Base-by-base conservation (phyloP, 1,284 basidiomycete species). In the Irpex rosettiformis region DNA sequence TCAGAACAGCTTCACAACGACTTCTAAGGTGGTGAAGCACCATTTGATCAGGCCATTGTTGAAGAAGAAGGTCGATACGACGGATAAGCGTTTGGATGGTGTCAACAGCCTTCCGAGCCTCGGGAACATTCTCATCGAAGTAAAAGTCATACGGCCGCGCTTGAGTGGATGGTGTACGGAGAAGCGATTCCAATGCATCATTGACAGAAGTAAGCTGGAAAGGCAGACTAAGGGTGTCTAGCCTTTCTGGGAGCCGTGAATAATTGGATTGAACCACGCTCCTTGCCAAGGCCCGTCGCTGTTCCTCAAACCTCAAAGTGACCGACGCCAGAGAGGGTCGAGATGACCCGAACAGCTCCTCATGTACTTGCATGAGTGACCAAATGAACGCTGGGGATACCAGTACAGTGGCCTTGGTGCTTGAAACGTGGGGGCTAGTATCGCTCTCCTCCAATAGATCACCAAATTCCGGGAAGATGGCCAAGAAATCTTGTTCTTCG, bases 1-100 rank as follows among this genome's bases (percentile, higher is more conserved):
- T 71, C 43, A 94, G 75, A 54, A 96, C 81, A 4, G 78, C 75
- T 37, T 90, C 81, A 67, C 92, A 96, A 24, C 92, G 89, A 58
- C 85, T 84, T 25, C 80, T 77, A 49, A 99, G 82, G 71, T 98
- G 89, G 57, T 90, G 91, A 29, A 98, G 79, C 4, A 98, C 94
- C 88, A 96, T 94, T 71, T 99, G 97, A 64, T 99, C 97, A 0
- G 97, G 96, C 94, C 94, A 98, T 64, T 95, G 89, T 60, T 77
- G 73, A 40, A 91, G 81, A 22, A 98, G 79, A 1, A 55, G 58
- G 18, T 76, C 66, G 22, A 97, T 76, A 2, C 87, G 82, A 1
- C 64, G 59, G 45, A 78, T 75, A 30, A 96, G 75, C 0, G 76
- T 69, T 10, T 72, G 67, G 2, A 96, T 70, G 18, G 89, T 67